A percentile compares a stretch with the other conserved stretches of the same genome.
These are phyloP conservation scores for Epichloe uncinata DNA, from an alignment of 2,329 filamentous ascomycete genomes.

Conservation along the genomic window DNA sequence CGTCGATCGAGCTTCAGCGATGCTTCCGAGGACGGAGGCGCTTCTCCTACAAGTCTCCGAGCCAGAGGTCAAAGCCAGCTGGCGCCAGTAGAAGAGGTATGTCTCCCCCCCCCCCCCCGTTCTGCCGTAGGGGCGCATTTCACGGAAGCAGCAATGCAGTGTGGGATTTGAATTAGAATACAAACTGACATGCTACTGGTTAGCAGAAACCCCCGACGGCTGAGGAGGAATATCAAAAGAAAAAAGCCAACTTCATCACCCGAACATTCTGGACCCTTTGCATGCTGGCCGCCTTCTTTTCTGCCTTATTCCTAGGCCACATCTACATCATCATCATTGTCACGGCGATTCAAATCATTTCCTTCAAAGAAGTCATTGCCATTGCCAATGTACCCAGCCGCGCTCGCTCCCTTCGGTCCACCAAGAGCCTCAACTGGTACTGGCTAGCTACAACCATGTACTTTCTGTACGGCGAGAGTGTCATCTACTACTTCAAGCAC, in stretches of 20 bases:
- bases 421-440: slow-evolving; percentile 97
- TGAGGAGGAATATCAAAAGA: slow-evolving; percentile 80
- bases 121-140: not conserved
- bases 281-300: slow-evolving; percentile 92
- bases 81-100: slow-evolving; percentile 23
- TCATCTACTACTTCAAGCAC: slow-evolving; percentile 99
- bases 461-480: slow-evolving; percentile 95
- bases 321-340: slow-evolving; percentile 93
- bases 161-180: not conserved
- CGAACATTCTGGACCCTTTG: slow-evolving; percentile 95
- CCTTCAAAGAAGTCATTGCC: slow-evolving; percentile 98
- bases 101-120: not conserved
- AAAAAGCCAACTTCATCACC: slow-evolving; percentile 95
- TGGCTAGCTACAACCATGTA: slow-evolving; percentile 99
- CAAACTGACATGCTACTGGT: not conserved
- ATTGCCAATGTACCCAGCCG: slow-evolving; percentile 91
- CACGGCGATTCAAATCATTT: slow-evolving; percentile 88
- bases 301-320: slow-evolving; percentile 85
- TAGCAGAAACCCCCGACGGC: slow-evolving; percentile 28
- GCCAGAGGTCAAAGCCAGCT: slow-evolving; percentile 16
- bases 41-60: slow-evolving; percentile 19
- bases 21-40: slow-evolving; percentile 41
- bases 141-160: not conserved
- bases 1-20: slow-evolving; percentile 61
- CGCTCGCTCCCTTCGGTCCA: slow-evolving; percentile 81